Conservation (phyloP, 2,329 filamentous ascomycete species). For the Alternaria solani region DNA sequence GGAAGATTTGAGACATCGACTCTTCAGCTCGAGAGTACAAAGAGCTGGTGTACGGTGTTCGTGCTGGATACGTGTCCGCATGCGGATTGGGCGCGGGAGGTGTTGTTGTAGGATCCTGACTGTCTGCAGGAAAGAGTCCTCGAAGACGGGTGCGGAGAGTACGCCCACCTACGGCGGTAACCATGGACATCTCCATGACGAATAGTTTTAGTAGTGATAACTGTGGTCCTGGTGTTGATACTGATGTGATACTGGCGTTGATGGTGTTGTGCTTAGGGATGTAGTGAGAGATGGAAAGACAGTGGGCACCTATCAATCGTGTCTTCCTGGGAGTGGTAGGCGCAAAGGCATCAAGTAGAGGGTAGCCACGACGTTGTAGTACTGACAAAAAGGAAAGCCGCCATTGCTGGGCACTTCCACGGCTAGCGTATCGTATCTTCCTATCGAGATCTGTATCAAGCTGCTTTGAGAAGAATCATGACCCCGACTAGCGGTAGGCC, state of each 20-base stretch:
- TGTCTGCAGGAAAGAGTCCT: background rate
- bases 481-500: background rate
- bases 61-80: background rate
- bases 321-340: background rate
- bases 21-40: background rate
- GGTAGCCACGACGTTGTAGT: constrained; percentile 1
- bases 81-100: background rate
- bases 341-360: background rate
- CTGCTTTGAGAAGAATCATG: background rate
- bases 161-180: background rate
- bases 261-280: constrained; percentile 5
- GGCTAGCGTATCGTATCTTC: background rate
- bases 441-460: background rate
- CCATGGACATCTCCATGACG: constrained; percentile 7
- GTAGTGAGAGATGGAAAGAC: background rate
- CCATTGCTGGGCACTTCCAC: background rate
- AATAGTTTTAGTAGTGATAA: constrained; percentile 22
- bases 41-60: background rate
- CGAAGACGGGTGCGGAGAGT: background rate
- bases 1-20: background rate
- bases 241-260: constrained; percentile 4
- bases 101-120: background rate
- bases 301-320: background rate
- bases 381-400: background rate
- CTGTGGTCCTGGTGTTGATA: background rate